A percentile compares a stretch with the other conserved stretches of the same genome.
phyloP scores from a whole-genome alignment of 805 yeast genomes.

The Isabelozyma heimii region DNA sequence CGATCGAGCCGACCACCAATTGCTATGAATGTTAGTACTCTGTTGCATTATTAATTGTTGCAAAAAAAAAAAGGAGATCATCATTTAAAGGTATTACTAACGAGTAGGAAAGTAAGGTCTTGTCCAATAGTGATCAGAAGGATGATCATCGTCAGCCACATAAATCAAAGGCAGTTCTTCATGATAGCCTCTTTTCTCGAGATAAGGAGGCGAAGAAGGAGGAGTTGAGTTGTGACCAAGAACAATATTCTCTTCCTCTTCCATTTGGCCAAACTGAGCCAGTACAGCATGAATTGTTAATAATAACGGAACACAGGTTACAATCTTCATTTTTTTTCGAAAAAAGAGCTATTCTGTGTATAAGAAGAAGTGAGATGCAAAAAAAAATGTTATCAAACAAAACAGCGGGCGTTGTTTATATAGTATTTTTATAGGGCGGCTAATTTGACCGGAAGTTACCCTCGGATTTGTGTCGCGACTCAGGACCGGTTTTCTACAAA shows the following conservation, averaged over 20 bases:
- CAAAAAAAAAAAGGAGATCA: background rate
- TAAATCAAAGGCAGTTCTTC: slow-evolving; percentile 29
- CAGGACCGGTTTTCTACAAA: background rate
- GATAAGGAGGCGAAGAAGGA: background rate
- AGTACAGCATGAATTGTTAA: background rate
- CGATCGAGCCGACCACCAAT: slow-evolving; percentile 47
- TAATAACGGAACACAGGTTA: background rate
- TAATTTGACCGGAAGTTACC: background rate
- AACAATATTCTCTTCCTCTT: background rate
- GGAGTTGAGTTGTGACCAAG: background rate
- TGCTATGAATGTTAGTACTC: slow-evolving; percentile 18
- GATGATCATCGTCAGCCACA: slow-evolving; percentile 23
- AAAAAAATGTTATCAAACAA: too few species aligned
- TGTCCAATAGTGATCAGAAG: slow-evolving; percentile 23
- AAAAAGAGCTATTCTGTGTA: background rate
- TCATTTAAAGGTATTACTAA: slow-evolving; percentile 16
- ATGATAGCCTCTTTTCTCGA: slow-evolving; percentile 24
- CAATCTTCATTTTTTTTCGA: background rate
- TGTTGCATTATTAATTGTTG: background rate
- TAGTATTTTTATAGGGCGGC: background rate
- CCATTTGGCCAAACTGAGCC: background rate
- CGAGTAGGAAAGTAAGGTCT: slow-evolving; percentile 37
- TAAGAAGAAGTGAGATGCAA: background rate
- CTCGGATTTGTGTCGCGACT: background rate
- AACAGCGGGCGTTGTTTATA: background rate